Evolutionary conservation across 1,139 yeast genomes (phyloP), one percentile per base, ranked within the genome.

Genomic region (Candida albicans): DNA sequence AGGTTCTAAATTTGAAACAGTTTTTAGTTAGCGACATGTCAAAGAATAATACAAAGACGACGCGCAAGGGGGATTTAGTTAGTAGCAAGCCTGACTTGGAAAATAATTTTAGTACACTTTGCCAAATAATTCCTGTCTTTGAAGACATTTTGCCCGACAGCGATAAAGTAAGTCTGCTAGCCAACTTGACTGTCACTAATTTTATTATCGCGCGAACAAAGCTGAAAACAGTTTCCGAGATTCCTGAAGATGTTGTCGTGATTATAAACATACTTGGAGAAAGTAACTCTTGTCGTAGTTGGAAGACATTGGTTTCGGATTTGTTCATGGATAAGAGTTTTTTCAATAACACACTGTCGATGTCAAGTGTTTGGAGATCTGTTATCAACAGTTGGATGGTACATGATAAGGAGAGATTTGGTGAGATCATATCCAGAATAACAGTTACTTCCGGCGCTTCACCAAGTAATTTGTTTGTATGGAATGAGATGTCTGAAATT

Each of bases 401-500:
- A 1, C 65, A 64, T 30, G 91, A 85, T 45, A 76, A 76, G 39
- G 91, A 82, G 8, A 79, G 77, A 42, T 59, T 86, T 40, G 58
- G 61, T 3, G 96, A 87, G 25, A 67, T 81, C 41, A 58, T 84
- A 30, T 44, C 67, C 14, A 67, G 77, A 46, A 57, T 84, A n/a
- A 62, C 81, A 0, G 73, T 75, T 26, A 61, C 64, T 39, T 65
- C 82, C 1, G 67, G 83, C 5, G 69, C 84, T 0, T 40, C 47
- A 3, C 47, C 53, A n/a, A 72, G 82, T 11, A 79, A 80, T 9
- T 68, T 86, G 25, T 87, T 87, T 61, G 81, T 78, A 35, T 87
- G 95, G 91, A 82, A 82, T 50, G 96, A 88, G 49, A 60, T 57
- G 49, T 80, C 85, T 13, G 93, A 85, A 51, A 67, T 81, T 28